Evolutionary conservation across 108 stramenopile species (phyloP), one percentile per base, ranked within the genome.

Genomic region (Fistulifera pelliculosa): DNA sequence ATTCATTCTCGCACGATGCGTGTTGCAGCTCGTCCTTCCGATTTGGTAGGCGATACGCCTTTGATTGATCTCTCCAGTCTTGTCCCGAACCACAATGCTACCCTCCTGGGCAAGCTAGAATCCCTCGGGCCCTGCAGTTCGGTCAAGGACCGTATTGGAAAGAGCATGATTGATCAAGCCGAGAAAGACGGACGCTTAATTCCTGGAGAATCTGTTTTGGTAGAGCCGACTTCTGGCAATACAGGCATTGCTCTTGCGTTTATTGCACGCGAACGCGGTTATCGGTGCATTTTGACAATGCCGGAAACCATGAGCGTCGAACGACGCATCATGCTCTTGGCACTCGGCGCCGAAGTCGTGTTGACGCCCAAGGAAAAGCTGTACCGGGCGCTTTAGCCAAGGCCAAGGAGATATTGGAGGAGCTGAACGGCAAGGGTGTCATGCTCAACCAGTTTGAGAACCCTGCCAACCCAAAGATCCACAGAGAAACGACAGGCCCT

Each of bases 191-290:
- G 74, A 1, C 25, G 63, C 4, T 56, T 80, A 15, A 63, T 48
- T 6, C 74, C 74, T 1, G 70, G 70, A 24, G 39, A 60, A 40
- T 65, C 67, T 28, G 52, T 53, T 0, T 47, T 76, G n/a, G 69
- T 76, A 12, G 75, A 76, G 47, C 75, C 75, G 17, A 76, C 65
- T 0, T 74, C 71, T 2, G 92, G 92, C 15, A 86, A 83, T 54
- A 93, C 92, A 13, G 92, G 92, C 5, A 93, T 93, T 41, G 76
- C 77, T 14, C 56, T 93, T 4, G 92, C 92, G 3, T 77, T 74
- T 22, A 56, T 83, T 40, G 83, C 82, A 44, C 69, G 81, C n/a
- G 80, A 84, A 47, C 60, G 77, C 16, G 66, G 84, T 21, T 90
- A 75, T 58, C 45, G 72, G 18, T 93, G 87, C 63, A 76, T 90